Conservation (phyloP, 129 eudicot species). For the Flaveria linearis region DNA sequence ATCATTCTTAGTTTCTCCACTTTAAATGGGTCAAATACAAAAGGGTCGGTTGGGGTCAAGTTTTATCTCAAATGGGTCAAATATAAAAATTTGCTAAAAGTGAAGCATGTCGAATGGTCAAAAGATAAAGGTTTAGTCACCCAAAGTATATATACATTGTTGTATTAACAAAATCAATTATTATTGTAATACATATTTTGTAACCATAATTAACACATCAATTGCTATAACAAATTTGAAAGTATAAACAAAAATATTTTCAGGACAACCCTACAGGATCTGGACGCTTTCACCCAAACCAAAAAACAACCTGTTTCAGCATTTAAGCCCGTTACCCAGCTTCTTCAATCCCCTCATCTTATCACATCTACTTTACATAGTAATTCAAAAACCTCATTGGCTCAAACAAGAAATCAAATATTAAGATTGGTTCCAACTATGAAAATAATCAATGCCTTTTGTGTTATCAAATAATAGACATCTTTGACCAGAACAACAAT, state of each 20-base stretch:
- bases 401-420: slow-evolving; percentile 1
- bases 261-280: not conserved
- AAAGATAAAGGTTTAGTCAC: not conserved
- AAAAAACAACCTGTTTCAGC: not conserved
- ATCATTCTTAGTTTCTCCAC: not conserved
- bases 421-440: no score
- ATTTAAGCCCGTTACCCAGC: not conserved
- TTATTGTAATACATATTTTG: no score
- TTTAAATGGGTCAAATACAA: not conserved
- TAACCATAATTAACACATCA: not conserved
- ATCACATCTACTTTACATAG: not conserved
- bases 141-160: not conserved
- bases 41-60: not conserved
- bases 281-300: not conserved
- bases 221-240: not conserved
- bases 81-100: not conserved
- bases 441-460: no score
- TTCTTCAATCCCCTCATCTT: not conserved
- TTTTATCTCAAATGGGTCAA: not conserved
- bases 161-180: not conserved
- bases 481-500: not conserved
- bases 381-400: not conserved
- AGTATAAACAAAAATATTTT: not conserved
- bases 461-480: not conserved
- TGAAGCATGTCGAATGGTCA: not conserved